These are phyloP conservation scores for Epithemia pelagica DNA, from an alignment of 108 stramenopile genomes.

Conservation along the genomic window DNA sequence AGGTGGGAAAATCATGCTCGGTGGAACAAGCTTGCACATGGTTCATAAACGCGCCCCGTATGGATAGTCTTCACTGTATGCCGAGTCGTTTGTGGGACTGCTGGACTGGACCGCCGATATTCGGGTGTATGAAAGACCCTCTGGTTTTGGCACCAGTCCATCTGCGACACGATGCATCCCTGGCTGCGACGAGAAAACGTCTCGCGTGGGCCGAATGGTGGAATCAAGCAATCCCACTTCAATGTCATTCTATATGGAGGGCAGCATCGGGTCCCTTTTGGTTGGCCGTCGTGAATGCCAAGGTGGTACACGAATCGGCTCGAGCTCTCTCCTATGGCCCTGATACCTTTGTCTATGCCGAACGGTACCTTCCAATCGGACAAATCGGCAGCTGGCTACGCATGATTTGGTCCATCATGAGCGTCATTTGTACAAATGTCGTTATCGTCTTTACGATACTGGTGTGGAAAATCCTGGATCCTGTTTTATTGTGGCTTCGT, in stretches of 20 bases:
- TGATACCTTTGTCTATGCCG: conserved; percentile 21
- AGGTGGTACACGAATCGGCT: conserved; percentile 32
- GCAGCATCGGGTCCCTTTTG: conserved; percentile 30
- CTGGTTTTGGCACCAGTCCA: conserved; percentile 25
- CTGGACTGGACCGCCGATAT: conserved; percentile 18
- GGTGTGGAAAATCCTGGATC: conserved; percentile 20
- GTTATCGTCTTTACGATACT: conserved; percentile 3
- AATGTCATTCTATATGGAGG: conserved; percentile 15
- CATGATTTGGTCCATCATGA: conserved; percentile 22
- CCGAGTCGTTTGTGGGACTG: conserved; percentile 10
- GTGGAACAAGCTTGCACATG: conserved; percentile 22
- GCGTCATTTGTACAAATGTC: conserved; percentile 11
- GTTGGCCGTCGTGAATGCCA: conserved; percentile 34
- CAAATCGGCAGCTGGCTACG: conserved; percentile 8
- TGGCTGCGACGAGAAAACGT: conserved; percentile 5
- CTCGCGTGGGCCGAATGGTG: conserved; percentile 39
- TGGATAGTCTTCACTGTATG: conserved; percentile 23
- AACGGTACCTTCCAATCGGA: conserved; percentile 34
- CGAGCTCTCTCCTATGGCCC: conserved; percentile 33
- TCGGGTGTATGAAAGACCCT: conserved; percentile 36
- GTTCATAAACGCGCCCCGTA: conserved; percentile 38
- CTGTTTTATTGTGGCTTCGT: conserved; percentile 10
- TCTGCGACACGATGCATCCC: conserved; percentile 21
- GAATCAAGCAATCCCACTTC: conserved; percentile 24
- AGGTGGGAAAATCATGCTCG: neutral